A percentile compares a stretch with the other conserved stretches of the same genome.
These are phyloP conservation scores for Pterulicium gracile DNA, from an alignment of 1,284 basidiomycete genomes.

Conservation along the genomic window DNA sequence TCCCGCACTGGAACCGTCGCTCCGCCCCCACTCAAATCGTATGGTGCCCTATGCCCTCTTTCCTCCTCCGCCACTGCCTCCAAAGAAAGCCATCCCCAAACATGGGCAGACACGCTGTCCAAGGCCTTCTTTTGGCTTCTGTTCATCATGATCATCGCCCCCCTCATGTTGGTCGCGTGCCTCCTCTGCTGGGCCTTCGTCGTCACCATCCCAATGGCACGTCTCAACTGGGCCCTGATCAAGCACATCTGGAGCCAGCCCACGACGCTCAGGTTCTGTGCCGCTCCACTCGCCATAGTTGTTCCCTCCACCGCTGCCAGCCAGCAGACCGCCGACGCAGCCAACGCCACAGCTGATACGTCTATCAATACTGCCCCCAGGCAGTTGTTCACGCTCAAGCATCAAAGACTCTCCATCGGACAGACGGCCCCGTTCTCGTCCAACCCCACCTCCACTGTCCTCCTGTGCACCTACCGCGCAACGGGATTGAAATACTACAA, in stretches of 20 bases:
- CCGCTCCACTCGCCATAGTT: slow-evolving; percentile 55
- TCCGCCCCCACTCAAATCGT: slow-evolving; percentile 44
- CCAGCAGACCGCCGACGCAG: slow-evolving; percentile 12
- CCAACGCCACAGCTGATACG: slow-evolving; percentile 14
- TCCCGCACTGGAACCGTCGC: slow-evolving; percentile 10
- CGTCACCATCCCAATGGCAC: slow-evolving; percentile 97
- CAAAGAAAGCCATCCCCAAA: slow-evolving; percentile 19
- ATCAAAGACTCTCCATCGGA: slow-evolving; percentile 52
- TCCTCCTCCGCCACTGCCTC: slow-evolving; percentile 25
- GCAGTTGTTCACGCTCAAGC: slow-evolving; percentile 39
- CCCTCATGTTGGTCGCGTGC: slow-evolving; percentile 81
- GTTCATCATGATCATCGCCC: slow-evolving; percentile 73
- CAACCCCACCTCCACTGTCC: slow-evolving; percentile 62
- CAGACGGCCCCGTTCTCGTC: slow-evolving; percentile 66
- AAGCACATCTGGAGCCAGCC: slow-evolving; percentile 77
- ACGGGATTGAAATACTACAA: slow-evolving; percentile 94
- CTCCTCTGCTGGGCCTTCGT: slow-evolving; percentile 89
- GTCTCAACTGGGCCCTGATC: slow-evolving; percentile 89
- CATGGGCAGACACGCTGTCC: slow-evolving; percentile 32
- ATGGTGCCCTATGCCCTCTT: slow-evolving; percentile 42
- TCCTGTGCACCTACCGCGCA: slow-evolving; percentile 93
- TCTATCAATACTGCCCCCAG: slow-evolving; percentile 16
- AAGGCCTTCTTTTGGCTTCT: slow-evolving; percentile 71
- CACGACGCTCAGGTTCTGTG: slow-evolving; percentile 84
- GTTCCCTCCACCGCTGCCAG: slow-evolving; percentile 25